Base-by-base conservation (phyloP, 441 rosid species). In the Populus tomentosa region DNA sequence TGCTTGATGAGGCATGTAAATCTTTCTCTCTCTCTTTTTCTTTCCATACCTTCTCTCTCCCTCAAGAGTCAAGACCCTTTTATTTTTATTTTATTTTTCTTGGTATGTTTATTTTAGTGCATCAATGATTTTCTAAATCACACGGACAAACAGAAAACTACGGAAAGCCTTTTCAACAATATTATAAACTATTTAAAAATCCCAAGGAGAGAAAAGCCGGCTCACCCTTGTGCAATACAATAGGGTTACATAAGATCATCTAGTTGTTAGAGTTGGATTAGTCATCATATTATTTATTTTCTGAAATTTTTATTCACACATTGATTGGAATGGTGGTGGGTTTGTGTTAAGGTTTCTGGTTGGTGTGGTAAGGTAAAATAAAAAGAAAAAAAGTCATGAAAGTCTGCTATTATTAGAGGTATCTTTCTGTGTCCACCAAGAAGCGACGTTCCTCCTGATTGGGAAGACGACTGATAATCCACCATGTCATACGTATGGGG, bases 1-100 rank as follows among this genome's bases (percentile, higher is more conserved):
- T 93, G 99, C 93, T 95, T 82, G 98, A 95, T 81, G 98, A 95
- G 99, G 99, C 90, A 91, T 85, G 97, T 95, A 30, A 83, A 71
- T 53, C 72, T 80, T 77, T 81, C 64, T 71, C 67, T 28, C 72
- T 50, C 69, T 40, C 40, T 4, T 3, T 30, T 30, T 30, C 32
- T 30, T 30, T 30, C 32, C 32, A 30, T 30, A 30, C 5, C 21
- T 32, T 66, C 56, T 71, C 35, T 21, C 35, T 20, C 77, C 46
- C 46, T 56, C 83, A 77, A 75, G 72, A 78, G 76, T 82, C 84
- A 83, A 81, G 77, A 80, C 73, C 32, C 32, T 3, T 30, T 30
- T 30, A 30, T 30, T 30, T 30, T 64, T 77, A 24, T 77, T 71
- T 21, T 30, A 26, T 35, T 50, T 72, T 72, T 1, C 10, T 59